phyloP scores from a whole-genome alignment of 352 stramenopile genomes.

The Phytophthora quininea region DNA sequence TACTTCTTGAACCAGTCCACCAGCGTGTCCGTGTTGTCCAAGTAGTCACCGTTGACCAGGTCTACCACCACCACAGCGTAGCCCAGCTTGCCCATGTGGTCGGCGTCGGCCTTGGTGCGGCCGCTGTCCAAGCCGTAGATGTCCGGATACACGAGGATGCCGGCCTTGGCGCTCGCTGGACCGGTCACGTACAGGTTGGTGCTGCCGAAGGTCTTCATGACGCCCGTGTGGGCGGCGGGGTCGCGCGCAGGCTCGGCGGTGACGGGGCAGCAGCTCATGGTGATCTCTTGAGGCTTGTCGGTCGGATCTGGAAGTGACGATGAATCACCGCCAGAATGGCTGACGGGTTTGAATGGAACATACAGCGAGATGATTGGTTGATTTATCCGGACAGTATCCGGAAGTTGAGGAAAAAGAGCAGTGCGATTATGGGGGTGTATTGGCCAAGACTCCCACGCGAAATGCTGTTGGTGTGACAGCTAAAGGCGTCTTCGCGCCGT shows the following conservation, averaged over 20 bases:
- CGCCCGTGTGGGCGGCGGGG: slow-evolving; percentile 46
- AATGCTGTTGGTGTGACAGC: not conserved
- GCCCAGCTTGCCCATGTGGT: slow-evolving; percentile 73
- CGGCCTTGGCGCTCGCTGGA: slow-evolving; percentile 63
- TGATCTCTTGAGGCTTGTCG: not conserved
- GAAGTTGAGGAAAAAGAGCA: not conserved
- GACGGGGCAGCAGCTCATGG: slow-evolving; percentile 81
- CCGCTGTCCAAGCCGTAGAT: slow-evolving; percentile 83
- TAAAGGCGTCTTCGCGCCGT: slow-evolving; percentile 30
- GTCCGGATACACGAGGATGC: slow-evolving; percentile 75
- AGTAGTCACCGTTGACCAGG: slow-evolving; percentile 69
- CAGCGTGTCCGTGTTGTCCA: slow-evolving; percentile 44
- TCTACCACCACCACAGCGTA: slow-evolving; percentile 82
- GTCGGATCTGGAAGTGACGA: slow-evolving; percentile 16
- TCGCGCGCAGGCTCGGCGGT: slow-evolving; percentile 63
- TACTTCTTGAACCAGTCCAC: slow-evolving; percentile 75
- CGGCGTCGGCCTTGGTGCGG: slow-evolving; percentile 78
- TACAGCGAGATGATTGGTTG: not conserved
- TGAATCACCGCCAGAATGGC: not conserved
- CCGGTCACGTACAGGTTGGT: slow-evolving; percentile 81
- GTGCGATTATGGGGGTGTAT: slow-evolving; percentile 46
- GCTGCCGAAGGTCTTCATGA: slow-evolving; percentile 70
- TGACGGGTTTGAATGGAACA: too few relatives aligned
- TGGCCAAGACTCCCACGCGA: slow-evolving; percentile 36
- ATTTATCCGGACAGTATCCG: not conserved